phyloP scores from a whole-genome alignment of 257 asterid genomes.

The Lavandula angustifolia region DNA sequence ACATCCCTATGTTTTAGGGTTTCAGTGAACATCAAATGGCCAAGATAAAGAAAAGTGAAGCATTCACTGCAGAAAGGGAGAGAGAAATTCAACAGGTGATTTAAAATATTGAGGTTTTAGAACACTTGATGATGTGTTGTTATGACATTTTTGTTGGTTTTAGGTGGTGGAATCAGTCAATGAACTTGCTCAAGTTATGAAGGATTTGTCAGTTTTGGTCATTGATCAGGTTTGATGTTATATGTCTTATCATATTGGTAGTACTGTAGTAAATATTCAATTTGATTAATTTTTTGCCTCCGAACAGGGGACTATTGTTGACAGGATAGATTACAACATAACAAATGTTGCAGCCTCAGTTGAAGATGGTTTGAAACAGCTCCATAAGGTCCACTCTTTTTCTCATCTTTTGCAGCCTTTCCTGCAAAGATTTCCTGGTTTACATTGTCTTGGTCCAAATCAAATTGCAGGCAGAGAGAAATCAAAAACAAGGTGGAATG shows the following conservation, averaged over 20 bases:
- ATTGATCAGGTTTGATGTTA: conserved; percentile 85
- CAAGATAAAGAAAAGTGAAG: conserved; percentile 90
- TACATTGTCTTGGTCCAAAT: neutral
- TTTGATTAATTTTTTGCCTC: conserved; percentile 33
- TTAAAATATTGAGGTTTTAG: conserved; percentile 27
- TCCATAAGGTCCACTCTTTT: conserved; percentile 64
- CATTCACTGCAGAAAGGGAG: conserved; percentile 85
- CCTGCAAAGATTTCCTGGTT: neutral
- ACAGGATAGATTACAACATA: conserved; percentile 90
- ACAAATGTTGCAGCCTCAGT: conserved; percentile 94
- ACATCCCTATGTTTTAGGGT: conserved; percentile 49
- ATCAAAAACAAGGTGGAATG: conserved; percentile 91
- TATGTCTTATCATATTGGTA: conserved; percentile 23
- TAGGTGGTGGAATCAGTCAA: conserved; percentile 88
- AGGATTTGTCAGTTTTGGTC: conserved; percentile 97
- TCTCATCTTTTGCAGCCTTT: conserved; percentile 4
- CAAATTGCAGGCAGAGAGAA: conserved; percentile 87
- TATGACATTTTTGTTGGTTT: conserved; percentile 29
- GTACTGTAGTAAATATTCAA: conserved; percentile 19
- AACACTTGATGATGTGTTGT: conserved; percentile 1
- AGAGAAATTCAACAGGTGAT: conserved; percentile 85
- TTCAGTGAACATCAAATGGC: conserved; percentile 91
- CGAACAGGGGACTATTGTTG: conserved; percentile 96
- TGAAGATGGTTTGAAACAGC: conserved; percentile 97
- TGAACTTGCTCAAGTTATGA: conserved; percentile 98